These are phyloP conservation scores for Myxozyma nipponensis DNA, from an alignment of 805 yeast genomes.

Conservation along the genomic window DNA sequence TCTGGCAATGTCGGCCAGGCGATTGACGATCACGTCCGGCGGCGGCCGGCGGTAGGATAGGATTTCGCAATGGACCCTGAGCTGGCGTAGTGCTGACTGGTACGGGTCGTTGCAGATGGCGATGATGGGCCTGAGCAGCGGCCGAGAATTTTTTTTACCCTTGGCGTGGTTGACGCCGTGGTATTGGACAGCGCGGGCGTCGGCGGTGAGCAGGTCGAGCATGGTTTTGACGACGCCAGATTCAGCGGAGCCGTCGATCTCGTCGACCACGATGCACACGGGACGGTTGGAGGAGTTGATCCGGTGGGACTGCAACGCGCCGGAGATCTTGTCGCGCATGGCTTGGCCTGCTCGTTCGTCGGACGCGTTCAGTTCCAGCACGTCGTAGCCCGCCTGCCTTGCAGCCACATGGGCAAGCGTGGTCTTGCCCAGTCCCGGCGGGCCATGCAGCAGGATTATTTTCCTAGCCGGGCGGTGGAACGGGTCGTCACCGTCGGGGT, in stretches of 20 bases:
- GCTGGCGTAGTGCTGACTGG: conserved; percentile 65
- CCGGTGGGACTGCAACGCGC: conserved; percentile 62
- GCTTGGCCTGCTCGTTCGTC: conserved; percentile 64
- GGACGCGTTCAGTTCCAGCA: conserved; percentile 82
- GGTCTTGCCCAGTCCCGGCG: conserved; percentile 93
- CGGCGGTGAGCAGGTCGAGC: conserved; percentile 57
- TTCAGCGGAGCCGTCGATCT: conserved; percentile 78
- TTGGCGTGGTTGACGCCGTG: conserved; percentile 23
- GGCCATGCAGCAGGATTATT: conserved; percentile 77
- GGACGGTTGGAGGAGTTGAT: conserved; percentile 59
- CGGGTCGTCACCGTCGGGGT: conserved; percentile 42
- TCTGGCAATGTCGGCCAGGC: conserved; percentile 50
- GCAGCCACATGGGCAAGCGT: conserved; percentile 83
- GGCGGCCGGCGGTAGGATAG: conserved; percentile 61
- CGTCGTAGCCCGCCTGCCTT: conserved; percentile 71
- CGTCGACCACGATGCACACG: conserved; percentile 80
- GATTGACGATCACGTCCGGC: conserved; percentile 44
- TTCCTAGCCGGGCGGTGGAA: conserved; percentile 57
- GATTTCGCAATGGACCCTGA: conserved; percentile 71
- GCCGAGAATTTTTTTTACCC: conserved; percentile 39
- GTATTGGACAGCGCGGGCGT: conserved; percentile 48
- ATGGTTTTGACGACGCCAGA: conserved; percentile 49
- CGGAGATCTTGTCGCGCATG: conserved; percentile 53
- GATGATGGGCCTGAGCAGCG: conserved; percentile 77
- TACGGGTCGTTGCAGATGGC: conserved; percentile 89